Evolutionary conservation across 1,139 yeast species (phyloP).

Genomic region (Taphrina pruni): DNA sequence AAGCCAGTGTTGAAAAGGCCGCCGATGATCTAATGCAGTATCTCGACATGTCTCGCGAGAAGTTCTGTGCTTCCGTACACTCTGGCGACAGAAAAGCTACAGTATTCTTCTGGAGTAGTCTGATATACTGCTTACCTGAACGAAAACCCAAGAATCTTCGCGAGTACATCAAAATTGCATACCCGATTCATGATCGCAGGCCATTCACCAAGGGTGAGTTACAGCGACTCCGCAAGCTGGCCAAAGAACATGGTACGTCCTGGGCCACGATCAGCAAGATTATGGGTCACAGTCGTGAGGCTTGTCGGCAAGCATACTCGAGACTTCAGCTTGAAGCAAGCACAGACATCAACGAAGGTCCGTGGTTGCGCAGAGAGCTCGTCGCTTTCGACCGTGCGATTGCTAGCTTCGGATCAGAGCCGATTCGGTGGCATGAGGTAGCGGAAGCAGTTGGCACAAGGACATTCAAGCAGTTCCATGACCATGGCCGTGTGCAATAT

Average conservation of each 20-base stretch:
- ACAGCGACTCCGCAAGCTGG: background rate
- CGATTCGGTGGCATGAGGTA: slow-evolving; percentile 4
- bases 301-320: slow-evolving; percentile 15
- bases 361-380: slow-evolving; percentile 7
- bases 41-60: background rate
- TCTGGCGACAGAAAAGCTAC: background rate
- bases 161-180: slow-evolving; percentile 16
- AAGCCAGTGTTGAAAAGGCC: background rate
- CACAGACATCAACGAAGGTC: background rate
- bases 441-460: slow-evolving; percentile 19
- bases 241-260: slow-evolving; percentile 3
- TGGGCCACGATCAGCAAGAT: slow-evolving; percentile 12
- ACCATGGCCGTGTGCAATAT: background rate
- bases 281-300: slow-evolving; percentile 21
- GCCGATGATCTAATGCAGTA: background rate
- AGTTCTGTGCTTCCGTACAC: slow-evolving; percentile 3
- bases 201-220: slow-evolving; percentile 14
- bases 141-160: slow-evolving; percentile 20
- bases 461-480: slow-evolving; percentile 11
- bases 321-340: background rate
- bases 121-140: slow-evolving; percentile 9
- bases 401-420: background rate
- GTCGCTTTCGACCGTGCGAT: background rate
- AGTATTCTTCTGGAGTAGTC: background rate
- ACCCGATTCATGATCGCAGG: slow-evolving; percentile 1